Evolutionary conservation across 352 stramenopile genomes (phyloP), one percentile per base, ranked within the genome.

Genomic region (Globisporangium lucens): DNA sequence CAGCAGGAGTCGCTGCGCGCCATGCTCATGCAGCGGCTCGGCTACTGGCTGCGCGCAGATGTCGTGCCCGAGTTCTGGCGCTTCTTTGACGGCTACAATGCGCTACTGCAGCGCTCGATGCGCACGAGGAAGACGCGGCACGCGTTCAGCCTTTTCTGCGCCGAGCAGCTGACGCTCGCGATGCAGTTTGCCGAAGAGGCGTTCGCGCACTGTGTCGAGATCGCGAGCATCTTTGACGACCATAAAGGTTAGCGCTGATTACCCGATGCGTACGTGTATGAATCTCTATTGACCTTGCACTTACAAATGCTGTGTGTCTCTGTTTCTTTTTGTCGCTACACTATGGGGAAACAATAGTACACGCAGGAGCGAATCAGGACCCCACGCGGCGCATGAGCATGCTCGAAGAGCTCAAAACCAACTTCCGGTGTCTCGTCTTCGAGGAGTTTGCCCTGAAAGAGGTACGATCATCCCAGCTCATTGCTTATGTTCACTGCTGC

Each of bases 171-270:
- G 9, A 85, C 73, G 53, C 69, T 92, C 49, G 84, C 82, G 60
- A 79, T 92, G 69, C 80, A 90, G 67, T 89, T 90, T 58, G 84
- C 82, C 2, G 77, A 86, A 62, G 84, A 92, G 57, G 84, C 84
- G 51, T 89, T 92, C 67, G 67, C 79, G 10, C 80, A 88, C 53
- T 92, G 84, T 52, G 78, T 90, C 7, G 75, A 90, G 67, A 70
- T 93, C 41, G 73, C 79, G 7, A 89, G 80, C 62, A 68, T 91
- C 20, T 82, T 89, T 60, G 81, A 89, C 56, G 72, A 33, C 51
- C 24, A 56, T n/a, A 56, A 56, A 56, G 51, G 51, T 56, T 36
- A n/a, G 22, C 41, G 6, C 0, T 49, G 2, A 0, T 49, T 49
- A 15, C 15, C 9, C 10, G 24, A 67, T 27, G 27, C n/a, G n/a